Conservation (phyloP, 345 rosid genomes). For the Citrus unshiu region DNA sequence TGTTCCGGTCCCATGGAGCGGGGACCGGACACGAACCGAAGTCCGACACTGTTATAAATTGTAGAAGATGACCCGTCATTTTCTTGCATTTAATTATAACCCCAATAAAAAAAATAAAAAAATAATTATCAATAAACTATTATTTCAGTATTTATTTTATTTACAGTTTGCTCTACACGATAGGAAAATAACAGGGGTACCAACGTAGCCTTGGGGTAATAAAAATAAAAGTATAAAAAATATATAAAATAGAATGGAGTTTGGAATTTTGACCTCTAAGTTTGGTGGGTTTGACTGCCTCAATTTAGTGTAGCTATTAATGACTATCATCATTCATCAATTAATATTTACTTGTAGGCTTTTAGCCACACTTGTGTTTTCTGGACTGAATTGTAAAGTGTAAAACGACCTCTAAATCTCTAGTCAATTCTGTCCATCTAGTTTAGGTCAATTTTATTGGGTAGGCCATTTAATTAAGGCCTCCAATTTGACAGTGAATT, state of each 20-base stretch:
- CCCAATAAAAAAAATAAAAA: background rate
- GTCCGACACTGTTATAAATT: constrained; percentile 25
- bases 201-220: background rate
- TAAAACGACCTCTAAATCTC: background rate
- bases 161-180: background rate
- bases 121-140: background rate
- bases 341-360: too few species aligned
- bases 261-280: background rate
- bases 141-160: background rate
- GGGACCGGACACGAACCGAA: constrained; percentile 28
- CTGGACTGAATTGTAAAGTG: too few species aligned
- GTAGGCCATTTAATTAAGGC: too few species aligned
- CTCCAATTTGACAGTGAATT: too few species aligned
- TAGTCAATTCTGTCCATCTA: background rate
- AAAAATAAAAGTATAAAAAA: background rate
- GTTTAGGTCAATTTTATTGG: too few species aligned
- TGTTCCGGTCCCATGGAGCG: constrained; percentile 21
- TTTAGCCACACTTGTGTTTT: too few species aligned
- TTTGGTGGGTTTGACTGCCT: background rate
- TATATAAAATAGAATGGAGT: background rate
- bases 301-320: background rate
- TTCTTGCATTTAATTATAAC: constrained; percentile 28
- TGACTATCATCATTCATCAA: too few species aligned
- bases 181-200: background rate
- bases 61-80: constrained; percentile 28